Evolutionary conservation across 208 protist genomes (phyloP).

Genomic region (Acanthamoeba polyphaga): DNA sequence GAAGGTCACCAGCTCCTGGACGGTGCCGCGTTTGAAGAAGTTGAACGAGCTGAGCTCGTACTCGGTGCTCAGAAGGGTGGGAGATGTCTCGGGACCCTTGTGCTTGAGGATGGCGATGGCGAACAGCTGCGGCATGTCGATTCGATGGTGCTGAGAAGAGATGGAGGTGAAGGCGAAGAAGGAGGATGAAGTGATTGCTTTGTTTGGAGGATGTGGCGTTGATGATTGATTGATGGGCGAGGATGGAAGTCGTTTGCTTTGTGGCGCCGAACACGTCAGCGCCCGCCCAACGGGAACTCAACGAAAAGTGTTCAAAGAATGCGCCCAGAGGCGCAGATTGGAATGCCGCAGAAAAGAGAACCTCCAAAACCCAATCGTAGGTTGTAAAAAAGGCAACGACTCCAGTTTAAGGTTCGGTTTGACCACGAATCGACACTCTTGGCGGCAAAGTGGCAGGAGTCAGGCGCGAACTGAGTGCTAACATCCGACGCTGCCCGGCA

Average conservation of each 20-base stretch:
- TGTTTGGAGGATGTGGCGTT: background rate
- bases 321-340: background rate
- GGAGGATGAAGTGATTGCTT: too few relatives aligned
- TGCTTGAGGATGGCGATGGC: slow-evolving; percentile 51
- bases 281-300: background rate
- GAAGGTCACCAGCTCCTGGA: slow-evolving; percentile 72
- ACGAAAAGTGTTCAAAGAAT: slow-evolving; percentile 15
- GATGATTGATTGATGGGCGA: background rate
- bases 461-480: background rate
- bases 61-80: slow-evolving; percentile 18
- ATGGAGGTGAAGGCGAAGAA: too few relatives aligned
- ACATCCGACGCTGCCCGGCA: background rate
- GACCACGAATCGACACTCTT: background rate
- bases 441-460: background rate
- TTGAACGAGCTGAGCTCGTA: slow-evolving; percentile 67
- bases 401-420: background rate
- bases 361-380: too few relatives aligned
- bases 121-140: slow-evolving; percentile 66
- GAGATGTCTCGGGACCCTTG: slow-evolving; percentile 17
- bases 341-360: background rate
- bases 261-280: background rate
- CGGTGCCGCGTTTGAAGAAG: slow-evolving; percentile 68
- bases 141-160: background rate
- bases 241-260: background rate
- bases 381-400: too few relatives aligned